Evolutionary conservation across 129 eudicot genomes (phyloP), one percentile per base, ranked within the genome.

Genomic region (Tagetes erecta): DNA sequence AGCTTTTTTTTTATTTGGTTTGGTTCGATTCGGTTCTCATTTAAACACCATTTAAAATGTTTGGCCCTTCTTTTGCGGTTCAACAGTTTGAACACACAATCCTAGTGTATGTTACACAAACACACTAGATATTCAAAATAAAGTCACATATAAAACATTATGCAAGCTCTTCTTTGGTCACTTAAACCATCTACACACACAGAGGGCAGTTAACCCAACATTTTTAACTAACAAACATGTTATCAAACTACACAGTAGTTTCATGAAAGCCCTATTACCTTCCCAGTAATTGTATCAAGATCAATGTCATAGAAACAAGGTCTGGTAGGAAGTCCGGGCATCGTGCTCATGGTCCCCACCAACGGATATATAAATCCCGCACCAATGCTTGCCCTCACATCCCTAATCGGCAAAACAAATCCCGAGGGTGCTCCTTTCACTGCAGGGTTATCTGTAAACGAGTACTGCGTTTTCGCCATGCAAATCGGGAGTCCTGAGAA

Each of bases 241-340:
- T 36, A 37, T 1, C 2, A 69, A 34, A 12, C 59, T 4, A 51
- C 14, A 62, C 41, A 62, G 37, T 11, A 62, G 45, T 64, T 76
- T 89, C 80, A 95, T 74, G 99, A 95, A 51, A 95, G 96, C 68
- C 99, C 99, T 39, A 85, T 85, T 33, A 95, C 97, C 49, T 58
- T 79, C 67, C 97, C 96, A 33, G 97, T 88, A 69, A 84, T 75
- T 2, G 97, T 88, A 81, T 95, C 97, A 3, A 95, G 83, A 84
- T 95, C 99, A 49, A 91, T 95, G 50, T 95, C 99, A 65, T 84
- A 95, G 76, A 95, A 95, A 86, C 97, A 91, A 42, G 99, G 99
- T 65, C 99, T 86, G 36, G 99, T 95, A 8, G 97, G 99, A 68
- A 95, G 95, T 4, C 99, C 99, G 6, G 99, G 99, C 99, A 95